A percentile compares a stretch with the other conserved stretches of the same genome.
phyloP scores from a whole-genome alignment of 495 filamentous ascomycete genomes.

The Aspergillus sclerotioniger region DNA sequence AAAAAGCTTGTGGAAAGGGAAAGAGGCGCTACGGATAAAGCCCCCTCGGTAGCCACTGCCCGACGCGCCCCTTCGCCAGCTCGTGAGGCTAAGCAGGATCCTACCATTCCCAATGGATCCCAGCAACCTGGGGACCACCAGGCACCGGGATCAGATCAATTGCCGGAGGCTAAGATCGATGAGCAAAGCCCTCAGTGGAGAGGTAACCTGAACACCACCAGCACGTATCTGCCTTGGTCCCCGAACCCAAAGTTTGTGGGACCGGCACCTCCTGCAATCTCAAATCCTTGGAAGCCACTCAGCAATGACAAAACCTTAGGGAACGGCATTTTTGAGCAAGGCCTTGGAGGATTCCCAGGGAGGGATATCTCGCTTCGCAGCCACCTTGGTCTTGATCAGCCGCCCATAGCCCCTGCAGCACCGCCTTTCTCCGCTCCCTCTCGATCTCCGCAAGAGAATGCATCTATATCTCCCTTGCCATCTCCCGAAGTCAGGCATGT shows the following conservation, averaged over 20 bases:
- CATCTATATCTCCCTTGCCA: conserved; percentile 32
- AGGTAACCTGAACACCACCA: conserved; percentile 34
- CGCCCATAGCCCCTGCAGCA: conserved; percentile 28
- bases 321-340: conserved; percentile 74
- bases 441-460: conserved; percentile 31
- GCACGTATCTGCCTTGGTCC: conserved; percentile 41
- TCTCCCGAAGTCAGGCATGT: conserved; percentile 38
- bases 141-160: conserved; percentile 17
- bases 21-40: conserved; percentile 34
- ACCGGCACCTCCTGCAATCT: conserved; percentile 38
- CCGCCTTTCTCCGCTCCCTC: conserved; percentile 34
- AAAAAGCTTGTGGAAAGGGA: conserved; percentile 45
- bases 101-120: conserved; percentile 28
- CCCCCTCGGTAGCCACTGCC: conserved; percentile 18
- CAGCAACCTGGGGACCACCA: conserved; percentile 21
- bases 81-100: conserved; percentile 35
- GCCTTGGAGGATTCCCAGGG: conserved; percentile 48
- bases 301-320: conserved; percentile 67
- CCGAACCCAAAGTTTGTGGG: conserved; percentile 33
- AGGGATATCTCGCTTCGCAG: conserved; percentile 40
- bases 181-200: conserved; percentile 41
- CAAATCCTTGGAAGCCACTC: conserved; percentile 75
- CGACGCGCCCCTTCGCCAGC: conserved; percentile 35
- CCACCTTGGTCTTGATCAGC: conserved; percentile 39
- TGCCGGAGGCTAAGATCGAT: conserved; percentile 29